Conservation (phyloP, 768 basidiomycete species). For the Russula foetens region DNA sequence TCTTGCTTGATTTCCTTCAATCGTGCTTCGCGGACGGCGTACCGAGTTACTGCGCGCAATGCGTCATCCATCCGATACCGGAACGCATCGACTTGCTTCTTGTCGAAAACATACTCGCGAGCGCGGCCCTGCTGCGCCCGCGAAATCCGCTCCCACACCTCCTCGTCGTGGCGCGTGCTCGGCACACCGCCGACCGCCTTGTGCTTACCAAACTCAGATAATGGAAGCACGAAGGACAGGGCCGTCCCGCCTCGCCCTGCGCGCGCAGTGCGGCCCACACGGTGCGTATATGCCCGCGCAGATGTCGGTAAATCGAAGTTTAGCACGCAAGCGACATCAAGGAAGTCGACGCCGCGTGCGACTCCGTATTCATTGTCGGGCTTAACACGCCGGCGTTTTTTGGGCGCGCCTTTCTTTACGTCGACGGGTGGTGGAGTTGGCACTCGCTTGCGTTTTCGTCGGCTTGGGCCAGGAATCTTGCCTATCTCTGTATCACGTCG, state of each 20-base stretch:
- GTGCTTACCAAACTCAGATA: conserved; percentile 60
- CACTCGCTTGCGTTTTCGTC: conserved; percentile 55
- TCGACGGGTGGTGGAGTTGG: conserved; percentile 31
- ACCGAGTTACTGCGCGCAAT: conserved; percentile 77
- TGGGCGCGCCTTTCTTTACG: conserved; percentile 30
- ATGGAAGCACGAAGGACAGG: conserved; percentile 78
- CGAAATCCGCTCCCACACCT: conserved; percentile 69
- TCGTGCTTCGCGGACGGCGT: conserved; percentile 81
- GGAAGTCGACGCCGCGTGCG: conserved; percentile 92
- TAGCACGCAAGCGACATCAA: conserved; percentile 93
- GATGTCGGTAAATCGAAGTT: conserved; percentile 97
- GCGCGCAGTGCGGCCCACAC: conserved; percentile 93
- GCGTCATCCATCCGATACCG: conserved; percentile 98
- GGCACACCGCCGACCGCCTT: conserved; percentile 62
- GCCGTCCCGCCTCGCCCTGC: conserved; percentile 92
- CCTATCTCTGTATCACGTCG: conserved; percentile 33
- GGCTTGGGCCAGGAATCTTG: neutral
- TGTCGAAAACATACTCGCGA: conserved; percentile 90
- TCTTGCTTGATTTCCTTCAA: conserved; percentile 91
- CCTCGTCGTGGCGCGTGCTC: conserved; percentile 69
- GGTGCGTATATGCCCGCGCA: conserved; percentile 84
- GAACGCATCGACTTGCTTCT: conserved; percentile 95
- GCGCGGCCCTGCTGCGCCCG: conserved; percentile 60
- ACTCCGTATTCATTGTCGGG: conserved; percentile 83
- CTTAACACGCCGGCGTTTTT: conserved; percentile 41